Base-by-base conservation (phyloP, 768 basidiomycete species). In the Suillus americanus region DNA sequence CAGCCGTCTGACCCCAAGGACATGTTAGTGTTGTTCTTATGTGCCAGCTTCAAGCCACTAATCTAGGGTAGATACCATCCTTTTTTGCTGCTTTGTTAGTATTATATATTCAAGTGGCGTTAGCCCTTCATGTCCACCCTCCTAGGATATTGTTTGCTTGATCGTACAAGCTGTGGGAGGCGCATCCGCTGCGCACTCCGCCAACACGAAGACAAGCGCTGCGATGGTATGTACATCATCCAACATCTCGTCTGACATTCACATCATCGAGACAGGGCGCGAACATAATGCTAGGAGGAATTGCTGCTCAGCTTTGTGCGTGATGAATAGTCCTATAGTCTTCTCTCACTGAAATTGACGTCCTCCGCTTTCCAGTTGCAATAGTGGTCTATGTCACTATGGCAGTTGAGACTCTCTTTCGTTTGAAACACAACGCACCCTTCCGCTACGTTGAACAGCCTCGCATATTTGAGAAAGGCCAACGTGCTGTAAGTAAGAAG, bases 221-320 rank as follows among this genome's bases (percentile, higher is more conserved):
- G 66, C 71, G 16, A 55, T 23, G 6, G 67, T 67, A 41, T 55
- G 67, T 38, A 13, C 40, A 37, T 45, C 41, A 37, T 45, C 16
- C 43, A 8, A 68, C 60, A 2, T 9, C 40, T 25, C 6, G 16
- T 41, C 18, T 35, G 14, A n/a, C 18, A 16, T 8, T 37, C 25
- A 61, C 38, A 18, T 20, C 61, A 28, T 16, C 18, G 40, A 73
- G 70, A 14, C 64, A 80, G 78, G 85, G 85, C 8, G 81, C 79
- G 14, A 69, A 83, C 56, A 79, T 88, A 69, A 88, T 89, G 86
- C 79, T 88, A 16, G 85, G 76, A 1, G 89, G 89, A 60, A 89
- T 91, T 65, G 77, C 78, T 30, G 82, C 89, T 68, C 88, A 90
- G 68, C 73, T 88, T 63, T 71, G 82, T 81, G 50, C 61, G 80